Evolutionary conservation across 106 monocot genomes (phyloP).

Genomic region (Dactylorhiza incarnata): DNA sequence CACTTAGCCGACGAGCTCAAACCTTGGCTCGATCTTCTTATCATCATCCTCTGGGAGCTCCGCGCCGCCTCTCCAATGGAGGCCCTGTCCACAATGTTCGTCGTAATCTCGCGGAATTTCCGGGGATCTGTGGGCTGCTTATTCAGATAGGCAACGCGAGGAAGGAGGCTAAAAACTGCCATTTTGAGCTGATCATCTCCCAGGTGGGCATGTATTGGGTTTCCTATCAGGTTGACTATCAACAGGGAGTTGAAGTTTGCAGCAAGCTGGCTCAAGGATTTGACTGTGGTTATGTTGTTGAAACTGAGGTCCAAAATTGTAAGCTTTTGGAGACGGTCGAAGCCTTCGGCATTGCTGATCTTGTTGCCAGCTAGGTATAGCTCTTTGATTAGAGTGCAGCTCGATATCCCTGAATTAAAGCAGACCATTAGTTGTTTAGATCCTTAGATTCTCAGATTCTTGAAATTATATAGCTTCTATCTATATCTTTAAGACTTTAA

Average conservation of each 20-base stretch:
- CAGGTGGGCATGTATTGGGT: slow-evolving; percentile 72
- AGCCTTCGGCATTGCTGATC: slow-evolving; percentile 84
- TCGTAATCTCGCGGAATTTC: slow-evolving; percentile 43
- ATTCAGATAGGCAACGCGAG: slow-evolving; percentile 64
- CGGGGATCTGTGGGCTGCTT: slow-evolving; percentile 70
- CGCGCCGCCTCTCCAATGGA: slow-evolving; percentile 42
- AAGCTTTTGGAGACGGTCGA: slow-evolving; percentile 79
- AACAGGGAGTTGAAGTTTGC: slow-evolving; percentile 83
- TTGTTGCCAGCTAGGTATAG: slow-evolving; percentile 79
- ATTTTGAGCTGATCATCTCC: slow-evolving; percentile 84
- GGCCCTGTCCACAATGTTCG: slow-evolving; percentile 59
- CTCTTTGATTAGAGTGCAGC: slow-evolving; percentile 43
- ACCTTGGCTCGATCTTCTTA: slow-evolving; percentile 3
- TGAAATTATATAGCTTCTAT: too few species aligned
- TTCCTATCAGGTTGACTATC: slow-evolving; percentile 76
- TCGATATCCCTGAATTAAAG: neutral
- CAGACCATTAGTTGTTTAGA: neutral
- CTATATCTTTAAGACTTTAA: too few species aligned
- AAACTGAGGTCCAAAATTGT: slow-evolving; percentile 51
- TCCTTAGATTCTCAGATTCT: neutral
- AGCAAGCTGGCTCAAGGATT: slow-evolving; percentile 75
- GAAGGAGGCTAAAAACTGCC: slow-evolving; percentile 52
- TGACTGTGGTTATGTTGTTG: slow-evolving; percentile 72
- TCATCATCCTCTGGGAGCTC: slow-evolving; percentile 15
- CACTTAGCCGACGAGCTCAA: slow-evolving; percentile 9